Evolutionary conservation across 2,329 filamentous ascomycete genomes (phyloP).

Genomic region (Gnomoniopsis sp.): DNA sequence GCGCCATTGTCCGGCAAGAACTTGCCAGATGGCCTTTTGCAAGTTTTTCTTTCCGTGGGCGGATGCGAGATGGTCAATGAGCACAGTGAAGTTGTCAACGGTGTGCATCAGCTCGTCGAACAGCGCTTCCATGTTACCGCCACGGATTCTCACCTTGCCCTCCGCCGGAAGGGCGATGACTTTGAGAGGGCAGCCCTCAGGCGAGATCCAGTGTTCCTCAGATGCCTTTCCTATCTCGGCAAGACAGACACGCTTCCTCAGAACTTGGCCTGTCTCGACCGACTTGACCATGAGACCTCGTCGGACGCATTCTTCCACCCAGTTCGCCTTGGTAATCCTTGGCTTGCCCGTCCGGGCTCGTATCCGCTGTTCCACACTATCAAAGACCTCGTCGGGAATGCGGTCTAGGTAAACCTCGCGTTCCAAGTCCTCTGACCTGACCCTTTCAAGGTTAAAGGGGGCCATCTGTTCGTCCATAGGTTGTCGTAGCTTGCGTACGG

Average conservation of each 20-base stretch:
- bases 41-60: slow-evolving; percentile 10
- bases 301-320: slow-evolving; percentile 13
- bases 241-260: slow-evolving; percentile 5
- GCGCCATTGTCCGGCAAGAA: not conserved
- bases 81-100: not conserved
- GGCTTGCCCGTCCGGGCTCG: not conserved
- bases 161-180: not conserved
- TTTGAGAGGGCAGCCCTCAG: slow-evolving; percentile 6
- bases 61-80: slow-evolving; percentile 5
- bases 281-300: slow-evolving; percentile 7
- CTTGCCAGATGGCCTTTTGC: slow-evolving; percentile 1
- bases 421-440: not conserved
- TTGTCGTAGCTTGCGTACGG: not conserved
- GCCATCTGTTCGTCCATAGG: not conserved
- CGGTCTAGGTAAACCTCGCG: not conserved
- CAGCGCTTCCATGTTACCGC: slow-evolving; percentile 15
- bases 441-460: not conserved
- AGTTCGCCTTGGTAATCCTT: slow-evolving; percentile 5
- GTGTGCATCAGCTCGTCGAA: slow-evolving; percentile 16
- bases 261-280: not conserved
- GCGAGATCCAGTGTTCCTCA: slow-evolving; percentile 12
- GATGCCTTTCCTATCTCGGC: slow-evolving; percentile 5
- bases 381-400: not conserved
- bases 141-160: slow-evolving; percentile 11
- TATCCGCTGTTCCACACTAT: not conserved